Conservation (phyloP, 2,329 filamentous ascomycete genomes). For the Alternaria angustiovoidea region DNA sequence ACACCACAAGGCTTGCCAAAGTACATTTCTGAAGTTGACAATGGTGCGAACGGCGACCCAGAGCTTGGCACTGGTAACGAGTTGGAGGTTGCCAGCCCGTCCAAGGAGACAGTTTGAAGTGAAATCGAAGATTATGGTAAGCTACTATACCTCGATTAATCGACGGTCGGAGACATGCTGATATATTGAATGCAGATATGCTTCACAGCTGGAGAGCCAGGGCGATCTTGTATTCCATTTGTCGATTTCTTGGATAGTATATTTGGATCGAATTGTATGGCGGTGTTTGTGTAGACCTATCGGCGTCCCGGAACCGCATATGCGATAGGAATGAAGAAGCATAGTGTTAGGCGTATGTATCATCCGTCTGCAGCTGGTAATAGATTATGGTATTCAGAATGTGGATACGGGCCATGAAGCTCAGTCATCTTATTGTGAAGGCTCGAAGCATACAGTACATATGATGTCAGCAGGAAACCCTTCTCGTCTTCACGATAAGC, state of each 20-base stretch:
- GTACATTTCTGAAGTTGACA: not conserved
- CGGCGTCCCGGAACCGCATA: not conserved
- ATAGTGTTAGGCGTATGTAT: not conserved
- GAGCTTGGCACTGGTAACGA: not conserved
- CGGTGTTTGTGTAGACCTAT: not conserved
- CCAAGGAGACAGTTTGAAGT: constrained; percentile 1
- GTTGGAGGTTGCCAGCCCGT: constrained; percentile 2
- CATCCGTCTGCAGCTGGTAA: not conserved
- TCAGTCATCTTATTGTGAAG: not conserved
- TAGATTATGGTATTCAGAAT: constrained; percentile 2
- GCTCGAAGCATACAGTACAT: not conserved
- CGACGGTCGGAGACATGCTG: not conserved
- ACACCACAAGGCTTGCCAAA: constrained; percentile 9
- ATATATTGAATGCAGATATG: not conserved
- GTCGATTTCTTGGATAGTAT: constrained; percentile 1
- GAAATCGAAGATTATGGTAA: constrained; percentile 1
- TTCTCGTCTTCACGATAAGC: not conserved
- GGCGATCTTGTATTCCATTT: not conserved
- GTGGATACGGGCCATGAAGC: not conserved
- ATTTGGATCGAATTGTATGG: not conserved
- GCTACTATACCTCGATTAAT: not conserved
- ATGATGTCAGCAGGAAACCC: not conserved
- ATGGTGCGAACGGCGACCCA: not conserved
- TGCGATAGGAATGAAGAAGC: not conserved
- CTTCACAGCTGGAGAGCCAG: not conserved